Evolutionary conservation across 169 alveolate genomes (phyloP), one percentile per base, ranked within the genome.

Genomic region (Cryptosporidium tyzzeri): DNA sequence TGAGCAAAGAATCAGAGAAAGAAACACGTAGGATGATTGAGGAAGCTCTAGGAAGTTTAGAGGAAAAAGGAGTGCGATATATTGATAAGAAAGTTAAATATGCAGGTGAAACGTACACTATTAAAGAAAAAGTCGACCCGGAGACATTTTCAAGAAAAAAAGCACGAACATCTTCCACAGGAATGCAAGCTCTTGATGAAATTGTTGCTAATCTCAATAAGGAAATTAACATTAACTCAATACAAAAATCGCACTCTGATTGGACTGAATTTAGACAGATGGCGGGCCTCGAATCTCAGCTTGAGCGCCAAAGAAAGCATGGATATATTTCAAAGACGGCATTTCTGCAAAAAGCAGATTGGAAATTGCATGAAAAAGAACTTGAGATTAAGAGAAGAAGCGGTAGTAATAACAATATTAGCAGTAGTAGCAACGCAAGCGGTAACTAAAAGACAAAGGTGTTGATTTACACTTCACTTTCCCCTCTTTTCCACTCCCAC

Each of bases 261-360:
- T 80, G 89, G 89, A 45, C 75, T 0, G 89, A 80, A 50, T 80
- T 80, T 53, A 58, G 75, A n/a, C 89, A 80, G 41, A 80, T 62
- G 74, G 61, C 89, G 45, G 89, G 89, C 39, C 10, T 80, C 5
- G 89, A 80, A 33, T 80, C 89, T 23, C 89, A 80, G 21, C 70
- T 80, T 31, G 89, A 80, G 44, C 61, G 65, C 45, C 89, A 80
- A 65, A 58, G 89, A 16, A 80, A 80, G 55, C 55, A 80, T 80
- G 89, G 89, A 29, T 80, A 80, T 50, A 62, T 80, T 41, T 80
- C 89, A 8, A 80, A 80, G 53, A 29, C 89, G 39, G 89, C 89
- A 21, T 80, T 80, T 80, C 39, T 80, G 35, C 89, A 80, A 50
- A 80, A 48, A n/a, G 74, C 89, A 14, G 89, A 80, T 50, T 80